A percentile compares a stretch with the other conserved stretches of the same genome.
phyloP scores from a whole-genome alignment of 305 asterid genomes.

The Fraxinus angustifolia region DNA sequence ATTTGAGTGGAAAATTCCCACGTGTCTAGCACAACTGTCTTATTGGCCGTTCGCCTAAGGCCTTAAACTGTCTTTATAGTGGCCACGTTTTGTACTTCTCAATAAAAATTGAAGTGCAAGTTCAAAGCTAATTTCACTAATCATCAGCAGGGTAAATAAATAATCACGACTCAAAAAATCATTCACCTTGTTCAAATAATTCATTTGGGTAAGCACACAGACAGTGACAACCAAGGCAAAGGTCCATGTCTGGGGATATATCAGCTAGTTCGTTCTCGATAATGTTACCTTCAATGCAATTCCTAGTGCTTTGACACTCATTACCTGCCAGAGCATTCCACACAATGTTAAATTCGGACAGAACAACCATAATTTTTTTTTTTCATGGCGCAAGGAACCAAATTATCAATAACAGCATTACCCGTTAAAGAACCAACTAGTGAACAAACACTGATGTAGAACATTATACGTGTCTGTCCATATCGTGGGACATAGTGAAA shows the following conservation, averaged over 20 bases:
- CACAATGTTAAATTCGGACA: slow-evolving; percentile 2
- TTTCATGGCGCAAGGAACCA: slow-evolving; percentile 3
- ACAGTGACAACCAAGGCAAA: slow-evolving; percentile 65
- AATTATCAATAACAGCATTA: slow-evolving; percentile 15
- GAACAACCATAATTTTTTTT: not conserved
- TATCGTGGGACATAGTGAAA: slow-evolving; percentile 80
- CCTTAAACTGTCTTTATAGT: not conserved
- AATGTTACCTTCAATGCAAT: slow-evolving; percentile 92
- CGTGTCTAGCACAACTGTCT: too few species aligned
- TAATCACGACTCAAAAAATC: not conserved
- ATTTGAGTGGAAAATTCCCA: too few species aligned
- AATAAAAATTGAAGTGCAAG: not conserved
- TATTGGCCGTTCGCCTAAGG: not conserved
- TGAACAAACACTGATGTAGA: slow-evolving; percentile 90
- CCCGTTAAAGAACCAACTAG: slow-evolving; percentile 93
- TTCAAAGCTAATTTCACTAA: slow-evolving; percentile 2
- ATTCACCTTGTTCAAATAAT: slow-evolving; percentile 82
- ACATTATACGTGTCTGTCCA: slow-evolving; percentile 94
- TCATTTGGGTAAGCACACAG: slow-evolving; percentile 87
- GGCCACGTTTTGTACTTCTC: not conserved
- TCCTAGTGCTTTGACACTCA: slow-evolving; percentile 98
- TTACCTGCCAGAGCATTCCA: slow-evolving; percentile 57
- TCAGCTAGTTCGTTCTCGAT: slow-evolving; percentile 82
- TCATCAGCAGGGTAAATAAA: not conserved
- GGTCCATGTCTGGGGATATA: slow-evolving; percentile 91